Base-by-base conservation (phyloP, 345 rosid genomes). In the Firmiana major region DNA sequence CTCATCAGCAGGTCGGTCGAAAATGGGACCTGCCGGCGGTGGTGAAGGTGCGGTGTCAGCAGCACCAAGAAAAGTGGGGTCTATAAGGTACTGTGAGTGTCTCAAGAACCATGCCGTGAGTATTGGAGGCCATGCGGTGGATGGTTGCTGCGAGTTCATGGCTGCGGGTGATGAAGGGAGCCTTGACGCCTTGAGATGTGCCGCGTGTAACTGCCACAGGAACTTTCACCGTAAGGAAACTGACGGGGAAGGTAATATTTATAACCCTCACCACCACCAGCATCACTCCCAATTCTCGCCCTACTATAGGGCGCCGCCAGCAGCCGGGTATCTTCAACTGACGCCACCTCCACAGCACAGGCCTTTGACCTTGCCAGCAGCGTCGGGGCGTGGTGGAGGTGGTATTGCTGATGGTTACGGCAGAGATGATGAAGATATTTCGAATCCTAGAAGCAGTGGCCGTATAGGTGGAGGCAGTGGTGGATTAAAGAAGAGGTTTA, bases 141-240 rank as follows among this genome's bases (percentile, higher is more conserved):
- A 93, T 74, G 99, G 99, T n/a, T 95, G 99, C 79, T 86, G 97
- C 9, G 97, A 95, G 83, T 96, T 93, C 88, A 86, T 93, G 85
- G 88, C 97, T 24, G 93, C 93, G 0, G 99, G 97, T 0, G 92
- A 92, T 51, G 94, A 95, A 7, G 99, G 94, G 54, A 87, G 91
- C n/a, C 82, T 85, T 7, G 93, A 85, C 43, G 94, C 87, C 48
- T 85, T 96, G 31, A 91, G 87, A 80, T 93, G 98, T 81, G 98
- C 97, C 17, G 99, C 97, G 48, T 93, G 99, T 83, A 83, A 80
- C 73, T 96, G 98, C 81, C 99, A 96, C 86, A 84, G 99, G 40
- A 96, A 93, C 78, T 93, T 96, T 86, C 99, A 96, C 93, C 85
- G 97, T 60, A 93, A 88, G 77, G 94, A 91, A 82, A 75, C 85